These are phyloP conservation scores for Pyrenochaeta sp. DNA, from an alignment of 2,329 filamentous ascomycete species.

Conservation along the genomic window DNA sequence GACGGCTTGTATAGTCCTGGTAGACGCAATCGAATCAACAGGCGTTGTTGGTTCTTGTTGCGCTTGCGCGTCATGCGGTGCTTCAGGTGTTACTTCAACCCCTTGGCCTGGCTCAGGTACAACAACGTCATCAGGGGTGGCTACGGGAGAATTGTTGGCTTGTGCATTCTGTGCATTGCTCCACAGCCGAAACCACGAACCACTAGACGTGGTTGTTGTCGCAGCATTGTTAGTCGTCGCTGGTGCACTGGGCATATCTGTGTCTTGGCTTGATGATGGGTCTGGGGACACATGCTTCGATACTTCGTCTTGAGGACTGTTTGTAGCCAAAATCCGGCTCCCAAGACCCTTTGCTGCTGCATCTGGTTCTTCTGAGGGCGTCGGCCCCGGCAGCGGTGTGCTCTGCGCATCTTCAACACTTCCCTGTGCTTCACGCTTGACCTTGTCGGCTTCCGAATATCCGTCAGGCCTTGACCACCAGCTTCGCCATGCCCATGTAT, in stretches of 20 bases:
- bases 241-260: conserved; percentile 25
- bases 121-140: conserved; percentile 12
- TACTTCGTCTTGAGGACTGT: conserved; percentile 15
- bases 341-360: conserved; percentile 35
- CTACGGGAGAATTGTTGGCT: conserved; percentile 31
- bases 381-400: conserved; percentile 52
- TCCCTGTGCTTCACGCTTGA: conserved; percentile 32
- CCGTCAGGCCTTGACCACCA: conserved; percentile 63
- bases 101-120: conserved; percentile 13
- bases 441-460: conserved; percentile 50
- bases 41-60: conserved; percentile 4
- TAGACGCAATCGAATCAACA: conserved; percentile 13
- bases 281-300: conserved; percentile 28
- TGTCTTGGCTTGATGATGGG: conserved; percentile 5
- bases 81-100: conserved; percentile 9
- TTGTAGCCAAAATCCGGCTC: not conserved
- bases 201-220: conserved; percentile 31
- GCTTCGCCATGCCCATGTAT: conserved; percentile 53
- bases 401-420: conserved; percentile 49
- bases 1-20: conserved; percentile 20
- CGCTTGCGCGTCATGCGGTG: not conserved
- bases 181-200: conserved; percentile 61
- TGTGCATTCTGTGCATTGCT: conserved; percentile 56
- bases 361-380: conserved; percentile 46
- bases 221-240: conserved; percentile 13